Evolutionary conservation across 352 stramenopile genomes (phyloP).

Genomic region (Saprolegnia diclina): DNA sequence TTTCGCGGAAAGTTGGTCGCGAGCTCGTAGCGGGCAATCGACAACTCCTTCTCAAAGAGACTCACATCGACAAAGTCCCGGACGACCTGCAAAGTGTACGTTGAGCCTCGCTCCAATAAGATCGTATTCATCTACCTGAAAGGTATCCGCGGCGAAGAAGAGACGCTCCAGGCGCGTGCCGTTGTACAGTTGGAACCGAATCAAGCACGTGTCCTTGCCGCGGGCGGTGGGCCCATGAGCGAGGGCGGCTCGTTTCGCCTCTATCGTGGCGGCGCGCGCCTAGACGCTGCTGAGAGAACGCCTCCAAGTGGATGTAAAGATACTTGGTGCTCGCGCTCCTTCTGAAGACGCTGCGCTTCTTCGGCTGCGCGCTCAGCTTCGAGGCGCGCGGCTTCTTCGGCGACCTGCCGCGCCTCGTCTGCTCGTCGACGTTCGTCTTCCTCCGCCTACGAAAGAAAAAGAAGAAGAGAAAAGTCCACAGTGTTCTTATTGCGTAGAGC

Average conservation of each 20-base stretch:
- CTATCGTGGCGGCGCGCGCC: conserved; percentile 39
- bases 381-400: conserved; percentile 37
- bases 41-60: conserved; percentile 70
- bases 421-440: conserved; percentile 48
- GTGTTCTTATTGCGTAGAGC: too few species aligned
- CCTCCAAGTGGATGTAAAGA: neutral
- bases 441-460: conserved; percentile 6
- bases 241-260: conserved; percentile 51
- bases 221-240: conserved; percentile 42
- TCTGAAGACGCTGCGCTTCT: conserved; percentile 20
- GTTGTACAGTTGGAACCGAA: conserved; percentile 82
- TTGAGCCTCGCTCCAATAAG: conserved; percentile 8
- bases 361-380: conserved; percentile 29
- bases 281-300: conserved; percentile 20
- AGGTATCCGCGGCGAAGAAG: conserved; percentile 75
- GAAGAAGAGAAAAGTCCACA: too few species aligned
- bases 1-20: conserved; percentile 83
- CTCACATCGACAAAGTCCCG: conserved; percentile 77
- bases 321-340: conserved; percentile 33
- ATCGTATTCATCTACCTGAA: conserved; percentile 23
- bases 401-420: conserved; percentile 37
- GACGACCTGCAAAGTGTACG: conserved; percentile 43
- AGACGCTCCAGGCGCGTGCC: conserved; percentile 66
- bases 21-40: conserved; percentile 75
- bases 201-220: conserved; percentile 61